These are phyloP conservation scores for Mycena galericulata DNA, from an alignment of 768 basidiomycete genomes.

Conservation along the genomic window DNA sequence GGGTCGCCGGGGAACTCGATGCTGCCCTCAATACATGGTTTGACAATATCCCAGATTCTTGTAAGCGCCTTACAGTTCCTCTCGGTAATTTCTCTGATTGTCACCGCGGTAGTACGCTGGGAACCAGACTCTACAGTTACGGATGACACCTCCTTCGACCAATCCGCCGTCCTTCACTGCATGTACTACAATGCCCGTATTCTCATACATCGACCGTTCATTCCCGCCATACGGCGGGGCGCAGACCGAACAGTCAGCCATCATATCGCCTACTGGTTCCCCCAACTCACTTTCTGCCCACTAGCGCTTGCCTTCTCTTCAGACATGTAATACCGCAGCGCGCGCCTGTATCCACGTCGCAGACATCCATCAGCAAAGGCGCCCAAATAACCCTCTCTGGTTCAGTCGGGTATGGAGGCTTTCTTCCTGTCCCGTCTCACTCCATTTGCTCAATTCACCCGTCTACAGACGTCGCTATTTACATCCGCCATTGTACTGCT, in stretches of 20 bases:
- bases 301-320: conserved; percentile 64
- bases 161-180: conserved; percentile 13
- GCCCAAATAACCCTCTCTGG: conserved; percentile 31
- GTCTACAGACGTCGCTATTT: too few species aligned
- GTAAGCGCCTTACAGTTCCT: conserved; percentile 14
- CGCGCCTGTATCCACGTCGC: conserved; percentile 69
- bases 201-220: conserved; percentile 13
- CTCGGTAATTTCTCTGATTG: too few species aligned
- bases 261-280: too few species aligned
- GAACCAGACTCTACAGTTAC: background rate
- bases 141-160: conserved; percentile 5
- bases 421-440: too few species aligned
- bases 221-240: background rate
- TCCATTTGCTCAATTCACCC: too few species aligned
- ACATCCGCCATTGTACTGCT: conserved; percentile 27
- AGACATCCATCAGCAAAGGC: conserved; percentile 54
- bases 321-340: conserved; percentile 76
- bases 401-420: conserved; percentile 30
- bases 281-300: background rate
- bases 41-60: conserved; percentile 21
- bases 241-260: too few species aligned
- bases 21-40: conserved; percentile 59
- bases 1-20: conserved; percentile 80
- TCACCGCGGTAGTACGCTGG: background rate
- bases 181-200: background rate